phyloP scores from a whole-genome alignment of 1,284 basidiomycete genomes.

The Ustilago curta region DNA sequence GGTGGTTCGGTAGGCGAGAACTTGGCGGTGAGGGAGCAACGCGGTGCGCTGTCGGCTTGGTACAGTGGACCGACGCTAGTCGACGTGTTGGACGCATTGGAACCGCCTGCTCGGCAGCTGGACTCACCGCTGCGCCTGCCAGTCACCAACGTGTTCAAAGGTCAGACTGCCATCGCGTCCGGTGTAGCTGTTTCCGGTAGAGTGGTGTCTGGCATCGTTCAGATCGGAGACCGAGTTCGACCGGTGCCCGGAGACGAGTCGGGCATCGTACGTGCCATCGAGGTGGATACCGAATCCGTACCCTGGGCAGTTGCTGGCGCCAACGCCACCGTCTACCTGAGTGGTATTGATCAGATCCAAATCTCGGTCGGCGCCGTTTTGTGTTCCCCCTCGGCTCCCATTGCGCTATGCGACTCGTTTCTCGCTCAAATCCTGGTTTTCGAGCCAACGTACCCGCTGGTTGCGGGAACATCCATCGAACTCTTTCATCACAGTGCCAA shows the following conservation, averaged over 20 bases:
- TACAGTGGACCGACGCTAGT: slow-evolving; percentile 88
- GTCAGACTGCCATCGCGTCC: slow-evolving; percentile 76
- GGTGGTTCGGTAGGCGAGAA: slow-evolving; percentile 92
- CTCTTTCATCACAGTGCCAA: slow-evolving; percentile 94
- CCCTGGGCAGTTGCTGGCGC: slow-evolving; percentile 91
- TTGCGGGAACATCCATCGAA: slow-evolving; percentile 82
- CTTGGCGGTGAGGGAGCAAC: slow-evolving; percentile 72
- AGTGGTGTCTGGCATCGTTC: slow-evolving; percentile 86
- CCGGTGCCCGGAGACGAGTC: slow-evolving; percentile 92
- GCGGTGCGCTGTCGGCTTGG: slow-evolving; percentile 77
- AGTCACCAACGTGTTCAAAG: slow-evolving; percentile 94
- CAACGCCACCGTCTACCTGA: slow-evolving; percentile 86
- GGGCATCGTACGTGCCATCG: slow-evolving; percentile 82
- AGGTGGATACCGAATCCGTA: slow-evolving; percentile 81
- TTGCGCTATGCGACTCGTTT: slow-evolving; percentile 82
- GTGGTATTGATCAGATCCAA: slow-evolving; percentile 85
- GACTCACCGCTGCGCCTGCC: slow-evolving; percentile 85
- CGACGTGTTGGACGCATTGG: slow-evolving; percentile 78
- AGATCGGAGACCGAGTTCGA: slow-evolving; percentile 88
- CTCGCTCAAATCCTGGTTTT: slow-evolving; percentile 91
- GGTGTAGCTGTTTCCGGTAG: slow-evolving; percentile 88
- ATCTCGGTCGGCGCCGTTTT: slow-evolving; percentile 87
- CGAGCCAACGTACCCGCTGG: slow-evolving; percentile 89
- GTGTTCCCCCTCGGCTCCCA: slow-evolving; percentile 76
- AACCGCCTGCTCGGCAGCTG: slow-evolving; percentile 81